These are phyloP conservation scores for Xylaria cubensis DNA, from an alignment of 495 filamentous ascomycete genomes.

Conservation along the genomic window DNA sequence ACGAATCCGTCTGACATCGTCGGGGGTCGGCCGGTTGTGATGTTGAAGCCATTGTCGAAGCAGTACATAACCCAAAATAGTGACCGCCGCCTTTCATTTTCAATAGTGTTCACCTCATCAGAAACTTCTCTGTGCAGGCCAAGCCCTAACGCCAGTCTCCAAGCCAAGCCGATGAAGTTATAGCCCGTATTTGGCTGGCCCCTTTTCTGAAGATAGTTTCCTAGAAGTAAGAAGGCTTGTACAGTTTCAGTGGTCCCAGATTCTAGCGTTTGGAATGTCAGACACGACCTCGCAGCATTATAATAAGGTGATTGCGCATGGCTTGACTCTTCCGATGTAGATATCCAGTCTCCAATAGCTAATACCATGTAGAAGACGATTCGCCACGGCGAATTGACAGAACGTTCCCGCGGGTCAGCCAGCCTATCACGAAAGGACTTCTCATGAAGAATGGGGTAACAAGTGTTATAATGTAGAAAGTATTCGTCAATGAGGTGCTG, in stretches of 20 bases:
- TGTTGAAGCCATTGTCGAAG: conserved; percentile 43
- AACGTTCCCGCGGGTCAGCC: conserved; percentile 24
- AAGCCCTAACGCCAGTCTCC: conserved; percentile 53
- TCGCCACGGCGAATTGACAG: conserved; percentile 49
- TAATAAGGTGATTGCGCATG: conserved; percentile 56
- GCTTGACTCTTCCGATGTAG: conserved; percentile 39
- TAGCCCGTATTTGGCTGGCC: conserved; percentile 64
- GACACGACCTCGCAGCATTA: conserved; percentile 53
- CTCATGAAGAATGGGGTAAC: conserved; percentile 62
- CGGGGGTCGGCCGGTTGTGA: conserved; percentile 44
- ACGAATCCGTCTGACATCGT: conserved; percentile 33
- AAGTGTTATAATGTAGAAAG: conserved; percentile 58
- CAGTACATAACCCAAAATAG: conserved; percentile 45
- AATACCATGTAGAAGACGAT: conserved; percentile 59
- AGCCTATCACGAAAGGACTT: conserved; percentile 57
- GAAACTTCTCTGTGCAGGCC: conserved; percentile 51
- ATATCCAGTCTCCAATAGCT: conserved; percentile 60
- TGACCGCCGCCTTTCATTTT: conserved; percentile 21
- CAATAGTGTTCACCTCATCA: conserved; percentile 19
- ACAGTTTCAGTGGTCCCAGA: conserved; percentile 42
- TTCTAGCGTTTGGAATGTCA: conserved; percentile 57
- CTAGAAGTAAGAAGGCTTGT: conserved; percentile 58
- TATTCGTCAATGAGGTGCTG: conserved; percentile 59
- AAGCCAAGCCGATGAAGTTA: conserved; percentile 53
- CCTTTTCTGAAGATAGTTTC: conserved; percentile 62